These are phyloP conservation scores for Tuber calosporum DNA, from an alignment of 495 filamentous ascomycete genomes.

Conservation along the genomic window DNA sequence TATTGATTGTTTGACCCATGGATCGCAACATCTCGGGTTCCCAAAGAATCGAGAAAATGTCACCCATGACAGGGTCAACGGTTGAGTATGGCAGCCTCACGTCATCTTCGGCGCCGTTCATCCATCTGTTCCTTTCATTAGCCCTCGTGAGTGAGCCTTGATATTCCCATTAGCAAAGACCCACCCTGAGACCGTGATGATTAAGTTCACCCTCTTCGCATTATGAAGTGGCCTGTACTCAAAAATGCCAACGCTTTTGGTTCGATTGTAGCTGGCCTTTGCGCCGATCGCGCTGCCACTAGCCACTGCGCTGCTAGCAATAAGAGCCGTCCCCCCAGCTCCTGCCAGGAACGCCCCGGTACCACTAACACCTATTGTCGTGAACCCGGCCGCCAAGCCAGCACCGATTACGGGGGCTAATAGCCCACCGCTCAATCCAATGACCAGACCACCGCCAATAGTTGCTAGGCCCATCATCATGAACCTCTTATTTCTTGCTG, in stretches of 20 bases:
- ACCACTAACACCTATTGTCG: constrained; percentile 85
- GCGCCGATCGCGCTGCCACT: constrained; percentile 79
- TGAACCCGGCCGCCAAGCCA: constrained; percentile 89
- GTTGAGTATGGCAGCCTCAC: constrained; percentile 92
- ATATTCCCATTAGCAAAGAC: constrained; percentile 9
- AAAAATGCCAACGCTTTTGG: constrained; percentile 86
- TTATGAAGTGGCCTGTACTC: constrained; percentile 96
- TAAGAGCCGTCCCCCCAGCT: constrained; percentile 83
- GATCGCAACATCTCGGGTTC: constrained; percentile 95
- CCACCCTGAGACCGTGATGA: constrained; percentile 79
- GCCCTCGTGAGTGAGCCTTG: background rate
- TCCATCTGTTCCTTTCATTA: constrained; percentile 53
- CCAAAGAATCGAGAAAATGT: constrained; percentile 96
- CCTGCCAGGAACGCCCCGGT: constrained; percentile 86
- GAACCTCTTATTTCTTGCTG: constrained; percentile 69
- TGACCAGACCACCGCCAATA: constrained; percentile 89
- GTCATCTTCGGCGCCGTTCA: constrained; percentile 96
- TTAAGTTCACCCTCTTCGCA: constrained; percentile 93
- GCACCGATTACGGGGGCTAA: constrained; percentile 91
- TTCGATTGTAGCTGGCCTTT: constrained; percentile 75
- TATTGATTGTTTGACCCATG: constrained; percentile 97
- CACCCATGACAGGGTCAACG: constrained; percentile 94
- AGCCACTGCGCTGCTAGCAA: constrained; percentile 81
- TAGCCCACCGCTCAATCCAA: constrained; percentile 86
- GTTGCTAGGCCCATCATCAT: constrained; percentile 97